Evolutionary conservation across 768 basidiomycete genomes (phyloP), one percentile per base, ranked within the genome.

Genomic region (Phlebiopsis flavidoalba): DNA sequence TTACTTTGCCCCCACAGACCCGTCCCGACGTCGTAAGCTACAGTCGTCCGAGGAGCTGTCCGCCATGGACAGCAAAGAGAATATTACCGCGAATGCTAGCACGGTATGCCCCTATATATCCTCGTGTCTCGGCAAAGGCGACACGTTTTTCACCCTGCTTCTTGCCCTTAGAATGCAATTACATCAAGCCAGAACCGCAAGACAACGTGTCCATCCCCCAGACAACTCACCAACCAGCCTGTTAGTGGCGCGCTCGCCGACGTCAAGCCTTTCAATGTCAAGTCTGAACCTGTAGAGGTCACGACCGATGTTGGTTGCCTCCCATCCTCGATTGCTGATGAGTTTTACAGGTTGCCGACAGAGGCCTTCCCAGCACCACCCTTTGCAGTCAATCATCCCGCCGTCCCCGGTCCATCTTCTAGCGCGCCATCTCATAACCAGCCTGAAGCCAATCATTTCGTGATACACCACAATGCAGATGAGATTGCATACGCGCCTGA

Each of bases 401-500:
- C 17, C n/a, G 11, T 17, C 2, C 21, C 26, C 22, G 58, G 49
- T 21, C 33, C 58, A 8, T 54, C 53, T 8, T 19, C 37, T n/a
- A 26, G 46, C 21, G 58, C 50, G 48, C 37, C 14, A 40, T 15
- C 33, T 36, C 54, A 46, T 60, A 21, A 33, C 45, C 58, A 46
- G 24, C 26, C 22, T 17, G 46, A 46, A 17, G 43, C 22, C 19
- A 64, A 58, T 62, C 61, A 12, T 60, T 66, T 15, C 83, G 77
- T 66, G 75, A 66, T 0, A n/a, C 79, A 78, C 60, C 35, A 68
- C 3, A 70, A 72, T n/a, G 72, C 74, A 0, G 64, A 65, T 0
- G 80, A 85, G 0, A 82, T 86, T 53, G 35, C 60, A 5, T 82
- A 83, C 65, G 69, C 72, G 0, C 81, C 82, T 0, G 83, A 85